Base-by-base conservation (phyloP, 2,329 filamentous ascomycete species). In the Arthrobotrys musiformis region DNA sequence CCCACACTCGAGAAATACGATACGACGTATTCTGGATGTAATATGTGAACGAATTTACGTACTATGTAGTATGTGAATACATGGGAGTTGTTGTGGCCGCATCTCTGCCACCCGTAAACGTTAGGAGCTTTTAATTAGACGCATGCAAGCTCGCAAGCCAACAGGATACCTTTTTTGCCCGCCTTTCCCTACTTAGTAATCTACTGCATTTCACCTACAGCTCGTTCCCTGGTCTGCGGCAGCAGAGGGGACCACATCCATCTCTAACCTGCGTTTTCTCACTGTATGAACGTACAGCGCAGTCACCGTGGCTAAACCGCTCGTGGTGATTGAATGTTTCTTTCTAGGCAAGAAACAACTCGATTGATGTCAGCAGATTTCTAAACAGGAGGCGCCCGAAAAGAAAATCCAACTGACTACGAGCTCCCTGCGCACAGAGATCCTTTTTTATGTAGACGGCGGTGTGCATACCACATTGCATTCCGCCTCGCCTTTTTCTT, bases 91-190 rank as follows among this genome's bases (percentile, higher is more conserved):
- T 63, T 37, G 40, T 44, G 35, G 52, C 26, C 52, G 42, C 19
- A 64, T 67, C 66, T 60, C 60, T 62, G 50, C 73, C 50, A 67
- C 66, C 56, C 66, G 54, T 58, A 40, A 58, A 58, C 54, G 64
- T 70, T 64, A 67, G 60, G 58, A 76, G 44, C 50, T 60, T 77
- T 70, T 66, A 69, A 76, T 70, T 77, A 70, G 66, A 66, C 52
- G 73, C 61, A 70, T 77, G 73, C 73, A 77, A 58, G 73, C 66
- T 66, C 70, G 73, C 73, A 77, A 58, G 73, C 66, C 73, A 70
- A 61, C 52, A 60, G 56, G 60, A 54, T 42, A 66, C 60, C 58
- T 62, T 77, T 75, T 77, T 75, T 54, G n/a, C n/a, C n/a, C 26
- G 33, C 24, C 50, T 22, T 77, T 60, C 70, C 66, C 58, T 70